A percentile compares a stretch with the other conserved stretches of the same genome.
phyloP scores from a whole-genome alignment of 2,329 filamentous ascomycete species.

The Beauveria sp. region DNA sequence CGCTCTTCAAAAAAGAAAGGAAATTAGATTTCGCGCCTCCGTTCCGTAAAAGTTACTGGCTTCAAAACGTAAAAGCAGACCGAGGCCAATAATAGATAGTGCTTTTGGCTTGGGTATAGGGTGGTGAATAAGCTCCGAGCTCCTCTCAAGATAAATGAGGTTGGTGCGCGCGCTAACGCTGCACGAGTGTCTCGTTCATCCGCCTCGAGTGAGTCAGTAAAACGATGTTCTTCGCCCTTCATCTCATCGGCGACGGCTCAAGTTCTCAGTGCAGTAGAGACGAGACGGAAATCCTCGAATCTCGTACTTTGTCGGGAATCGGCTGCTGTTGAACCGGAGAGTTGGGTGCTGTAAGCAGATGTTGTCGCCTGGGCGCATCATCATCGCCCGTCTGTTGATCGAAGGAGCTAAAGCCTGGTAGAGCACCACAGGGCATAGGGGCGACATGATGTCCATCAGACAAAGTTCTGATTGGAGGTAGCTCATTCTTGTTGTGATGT shows the following conservation, averaged over 20 bases:
- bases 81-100: not conserved
- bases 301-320: conserved; percentile 3
- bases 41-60: not conserved
- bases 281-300: conserved; percentile 20
- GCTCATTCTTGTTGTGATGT: conserved; percentile 33
- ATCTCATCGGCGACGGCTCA: not conserved
- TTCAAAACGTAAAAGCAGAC: not conserved
- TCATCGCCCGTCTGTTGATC: conserved; percentile 8
- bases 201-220: too few relatives aligned
- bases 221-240: not conserved
- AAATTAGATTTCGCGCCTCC: not conserved
- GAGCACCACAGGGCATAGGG: conserved; percentile 9
- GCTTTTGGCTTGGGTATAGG: not conserved
- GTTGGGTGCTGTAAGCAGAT: conserved; percentile 21
- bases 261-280: conserved; percentile 14
- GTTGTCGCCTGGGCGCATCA: conserved; percentile 12
- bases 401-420: conserved; percentile 23
- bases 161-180: not conserved
- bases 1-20: not conserved
- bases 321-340: conserved; percentile 18
- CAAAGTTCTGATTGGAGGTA: conserved; percentile 29
- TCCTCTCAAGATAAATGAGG: not conserved
- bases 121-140: not conserved
- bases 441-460: not conserved
- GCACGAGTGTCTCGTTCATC: not conserved